A percentile compares a stretch with the other conserved stretches of the same genome.
Conservation (phyloP, 495 filamentous ascomycete species). For the Echria macrotheca region DNA sequence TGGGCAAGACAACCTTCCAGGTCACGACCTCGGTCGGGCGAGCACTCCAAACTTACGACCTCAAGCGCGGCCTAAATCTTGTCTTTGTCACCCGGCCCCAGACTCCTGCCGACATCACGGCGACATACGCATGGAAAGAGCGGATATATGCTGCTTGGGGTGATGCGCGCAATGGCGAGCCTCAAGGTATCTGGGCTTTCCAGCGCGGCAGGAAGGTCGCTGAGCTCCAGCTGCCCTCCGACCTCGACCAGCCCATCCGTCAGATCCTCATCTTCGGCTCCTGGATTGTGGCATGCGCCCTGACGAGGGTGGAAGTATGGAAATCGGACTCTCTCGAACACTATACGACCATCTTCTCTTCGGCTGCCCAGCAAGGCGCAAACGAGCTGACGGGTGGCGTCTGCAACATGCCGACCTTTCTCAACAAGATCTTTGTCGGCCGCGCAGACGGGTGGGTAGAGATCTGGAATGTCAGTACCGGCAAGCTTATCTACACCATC, state of each 20-base stretch:
- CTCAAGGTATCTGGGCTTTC: constrained; percentile 84
- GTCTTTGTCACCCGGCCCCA: constrained; percentile 88
- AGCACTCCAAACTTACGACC: constrained; percentile 89
- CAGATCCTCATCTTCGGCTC: constrained; percentile 79
- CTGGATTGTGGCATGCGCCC: constrained; percentile 81
- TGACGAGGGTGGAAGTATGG: constrained; percentile 78
- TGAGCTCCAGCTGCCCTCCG: constrained; percentile 60
- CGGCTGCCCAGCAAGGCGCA: constrained; percentile 40
- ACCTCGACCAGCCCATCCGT: constrained; percentile 60
- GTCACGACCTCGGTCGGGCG: constrained; percentile 91
- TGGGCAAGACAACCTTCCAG: constrained; percentile 93
- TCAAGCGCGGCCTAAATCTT: constrained; percentile 80
- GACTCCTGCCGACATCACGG: constrained; percentile 79
- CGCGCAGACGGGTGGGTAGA: constrained; percentile 83
- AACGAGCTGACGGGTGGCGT: constrained; percentile 65
- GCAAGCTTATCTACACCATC: constrained; percentile 81
- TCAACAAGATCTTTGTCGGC: constrained; percentile 92
- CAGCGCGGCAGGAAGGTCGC: constrained; percentile 84
- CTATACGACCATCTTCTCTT: constrained; percentile 71
- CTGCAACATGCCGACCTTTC: constrained; percentile 80
- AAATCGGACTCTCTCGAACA: constrained; percentile 78
- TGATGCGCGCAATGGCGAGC: constrained; percentile 39
- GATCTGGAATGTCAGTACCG: constrained; percentile 93
- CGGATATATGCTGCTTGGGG: constrained; percentile 84
- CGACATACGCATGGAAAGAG: constrained; percentile 83